Evolutionary conservation across 352 stramenopile genomes (phyloP), one percentile per base, ranked within the genome.

Genomic region (Pythium vanterpoolii): DNA sequence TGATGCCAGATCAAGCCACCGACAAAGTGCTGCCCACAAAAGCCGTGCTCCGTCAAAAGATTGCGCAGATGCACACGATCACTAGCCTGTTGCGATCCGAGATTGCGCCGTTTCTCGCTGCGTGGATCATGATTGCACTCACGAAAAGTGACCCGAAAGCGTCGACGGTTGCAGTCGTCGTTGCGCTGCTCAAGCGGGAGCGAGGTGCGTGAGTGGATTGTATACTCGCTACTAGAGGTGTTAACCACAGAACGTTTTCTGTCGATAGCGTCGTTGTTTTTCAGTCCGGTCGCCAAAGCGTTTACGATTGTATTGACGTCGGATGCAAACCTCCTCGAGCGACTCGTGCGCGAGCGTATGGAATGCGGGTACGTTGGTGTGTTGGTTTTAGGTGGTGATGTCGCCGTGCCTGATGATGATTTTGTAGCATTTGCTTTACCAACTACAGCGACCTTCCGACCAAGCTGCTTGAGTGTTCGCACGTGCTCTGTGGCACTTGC

Each of bases 341-440:
- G 64, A 1, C 64, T 71, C 19, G 64, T 63, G 34, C 40, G 53
- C 33, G 57, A 66, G 38, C 52, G 40, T 2, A 55, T 71, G 57
- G 57, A 71, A 23, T 71, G 64, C 27, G 64, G 64, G 64, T 71
- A 56, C 44, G 64, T 66, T 33, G 16, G 11, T 23, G 9, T 42
- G 10, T 42, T 3, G 34, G 10, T 42, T 3, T 13, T 42, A 18
- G 34, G 14, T 21, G 14, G 6, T 16, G 14, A 21, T 5, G 11
- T 48, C 40, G 9, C 38, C 2, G 44, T 46, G 28, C 27, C 10
- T 50, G 19, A 4, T 34, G 16, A 18, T 2, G 13, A 50, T 8
- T 24, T 21, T 34, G 47, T 44, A 70, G 63, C 0, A 51, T 70
- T 39, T 70, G 63, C 56, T 62, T 62, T 33, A 27, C 19, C 3